These are phyloP conservation scores for Lactarius sp. DNA, from an alignment of 768 basidiomycete species.

Conservation along the genomic window DNA sequence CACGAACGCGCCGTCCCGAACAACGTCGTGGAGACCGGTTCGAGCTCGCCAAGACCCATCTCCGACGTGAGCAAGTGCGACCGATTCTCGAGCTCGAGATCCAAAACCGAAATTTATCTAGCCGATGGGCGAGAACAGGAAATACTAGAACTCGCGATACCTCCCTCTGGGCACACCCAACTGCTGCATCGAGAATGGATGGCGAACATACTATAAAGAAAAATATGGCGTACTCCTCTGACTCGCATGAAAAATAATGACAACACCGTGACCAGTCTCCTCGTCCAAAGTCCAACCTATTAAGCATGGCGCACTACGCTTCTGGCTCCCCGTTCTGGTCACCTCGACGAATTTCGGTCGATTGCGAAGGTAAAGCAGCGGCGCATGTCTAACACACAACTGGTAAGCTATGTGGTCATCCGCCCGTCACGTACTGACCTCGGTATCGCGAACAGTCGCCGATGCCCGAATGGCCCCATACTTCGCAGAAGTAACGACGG, in stretches of 20 bases:
- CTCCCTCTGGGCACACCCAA: background rate
- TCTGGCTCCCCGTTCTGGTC: background rate
- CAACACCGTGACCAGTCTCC: background rate
- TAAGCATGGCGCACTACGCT: background rate
- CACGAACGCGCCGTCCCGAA: too few species aligned
- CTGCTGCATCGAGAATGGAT: background rate
- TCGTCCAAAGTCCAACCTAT: background rate
- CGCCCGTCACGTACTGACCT: background rate
- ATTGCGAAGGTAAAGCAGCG: background rate
- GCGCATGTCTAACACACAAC: background rate
- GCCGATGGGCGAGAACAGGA: too few species aligned
- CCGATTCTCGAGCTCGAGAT: too few species aligned
- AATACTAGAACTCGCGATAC: too few species aligned
- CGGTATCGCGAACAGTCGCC: background rate
- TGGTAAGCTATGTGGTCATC: background rate
- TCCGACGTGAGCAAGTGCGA: too few species aligned
- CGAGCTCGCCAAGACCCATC: too few species aligned
- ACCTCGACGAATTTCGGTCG: background rate
- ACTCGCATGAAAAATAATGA: background rate
- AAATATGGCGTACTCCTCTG: background rate
- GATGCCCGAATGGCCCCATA: constrained; percentile 7
- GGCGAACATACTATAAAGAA: background rate
- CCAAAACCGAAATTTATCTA: too few species aligned
- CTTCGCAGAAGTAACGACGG: constrained; percentile 6
- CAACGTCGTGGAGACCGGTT: too few species aligned